Percentiles rank a stretch among this genome's conserved stretches.
Evolutionary conservation across 139 green algal species (phyloP).

Genomic region (Limnomonas spitsbergensis): DNA sequence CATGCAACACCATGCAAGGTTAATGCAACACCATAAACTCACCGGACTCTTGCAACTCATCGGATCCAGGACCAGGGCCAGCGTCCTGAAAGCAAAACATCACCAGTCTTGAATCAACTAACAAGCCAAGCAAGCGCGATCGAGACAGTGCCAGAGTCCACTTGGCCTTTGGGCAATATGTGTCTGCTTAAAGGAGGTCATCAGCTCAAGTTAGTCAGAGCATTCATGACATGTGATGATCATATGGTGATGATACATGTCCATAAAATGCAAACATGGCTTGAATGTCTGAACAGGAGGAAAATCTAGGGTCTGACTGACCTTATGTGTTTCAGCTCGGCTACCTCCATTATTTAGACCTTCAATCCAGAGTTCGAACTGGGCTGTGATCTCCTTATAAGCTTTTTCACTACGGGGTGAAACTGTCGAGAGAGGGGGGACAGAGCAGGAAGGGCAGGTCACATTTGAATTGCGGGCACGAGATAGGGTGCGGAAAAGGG

Average conservation of each 20-base stretch:
- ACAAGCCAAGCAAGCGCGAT: neutral
- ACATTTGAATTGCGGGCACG: neutral
- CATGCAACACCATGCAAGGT: neutral
- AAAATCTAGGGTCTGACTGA: neutral
- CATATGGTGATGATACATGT: neutral
- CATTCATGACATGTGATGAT: neutral
- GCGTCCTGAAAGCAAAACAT: too few species aligned
- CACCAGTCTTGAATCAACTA: too few species aligned
- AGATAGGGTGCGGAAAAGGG: neutral
- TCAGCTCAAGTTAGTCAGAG: neutral
- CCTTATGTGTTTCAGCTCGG: neutral
- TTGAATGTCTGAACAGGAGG: neutral
- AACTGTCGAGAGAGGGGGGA: neutral
- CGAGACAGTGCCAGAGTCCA: neutral
- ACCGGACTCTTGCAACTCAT: neutral
- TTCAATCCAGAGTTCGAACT: constrained; percentile 12
- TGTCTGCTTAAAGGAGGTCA: neutral
- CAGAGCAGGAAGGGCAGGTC: neutral
- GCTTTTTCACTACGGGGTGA: constrained; percentile 6
- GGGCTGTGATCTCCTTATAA: constrained; percentile 8
- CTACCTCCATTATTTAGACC: neutral
- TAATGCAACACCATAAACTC: neutral
- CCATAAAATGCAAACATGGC: neutral
- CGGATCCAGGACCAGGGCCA: neutral
- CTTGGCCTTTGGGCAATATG: neutral